Percentiles rank a stretch among this genome's conserved stretches.
phyloP scores from a whole-genome alignment of 2,329 filamentous ascomycete species.

The Ascochyta viciae-villosae region DNA sequence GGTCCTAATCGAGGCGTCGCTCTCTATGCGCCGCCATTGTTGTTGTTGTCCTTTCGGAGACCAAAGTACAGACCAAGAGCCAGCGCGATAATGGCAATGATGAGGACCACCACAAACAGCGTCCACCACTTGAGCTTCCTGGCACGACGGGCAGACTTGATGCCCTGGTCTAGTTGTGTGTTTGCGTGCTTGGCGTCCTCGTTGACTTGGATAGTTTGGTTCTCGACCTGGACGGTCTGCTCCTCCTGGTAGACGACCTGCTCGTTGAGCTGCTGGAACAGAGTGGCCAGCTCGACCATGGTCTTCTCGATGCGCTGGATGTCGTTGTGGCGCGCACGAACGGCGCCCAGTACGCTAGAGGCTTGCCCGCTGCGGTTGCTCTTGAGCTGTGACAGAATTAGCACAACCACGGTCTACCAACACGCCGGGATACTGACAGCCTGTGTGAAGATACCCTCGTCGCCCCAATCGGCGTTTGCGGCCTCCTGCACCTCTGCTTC shows the following conservation, averaged over 20 bases:
- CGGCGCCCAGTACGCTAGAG: slow-evolving; percentile 75
- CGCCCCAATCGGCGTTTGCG: slow-evolving; percentile 73
- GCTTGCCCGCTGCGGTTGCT: slow-evolving; percentile 78
- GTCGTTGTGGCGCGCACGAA: slow-evolving; percentile 83
- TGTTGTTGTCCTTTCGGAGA: slow-evolving; percentile 30
- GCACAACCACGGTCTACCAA: background rate
- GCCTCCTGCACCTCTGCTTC: slow-evolving; percentile 75
- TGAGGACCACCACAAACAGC: slow-evolving; percentile 62
- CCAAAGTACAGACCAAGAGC: slow-evolving; percentile 59
- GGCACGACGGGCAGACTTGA: slow-evolving; percentile 69
- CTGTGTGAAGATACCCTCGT: slow-evolving; percentile 82
- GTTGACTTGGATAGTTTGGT: slow-evolving; percentile 70
- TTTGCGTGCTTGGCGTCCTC: slow-evolving; percentile 74
- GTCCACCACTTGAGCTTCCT: slow-evolving; percentile 86
- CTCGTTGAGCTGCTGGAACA: slow-evolving; percentile 79
- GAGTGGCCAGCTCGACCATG: slow-evolving; percentile 70
- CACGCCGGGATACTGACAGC: slow-evolving; percentile 65
- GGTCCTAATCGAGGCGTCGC: background rate
- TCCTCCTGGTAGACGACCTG: slow-evolving; percentile 76
- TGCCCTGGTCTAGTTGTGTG: slow-evolving; percentile 71
- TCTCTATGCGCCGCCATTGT: slow-evolving; percentile 1
- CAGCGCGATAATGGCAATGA: slow-evolving; percentile 58
- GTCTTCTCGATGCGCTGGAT: slow-evolving; percentile 81
- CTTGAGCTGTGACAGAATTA: slow-evolving; percentile 63
- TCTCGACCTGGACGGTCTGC: slow-evolving; percentile 67